A percentile compares a stretch with the other conserved stretches of the same genome.
Evolutionary conservation across 2,329 filamentous ascomycete genomes (phyloP).

Genomic region (Fusarium avenaceum): DNA sequence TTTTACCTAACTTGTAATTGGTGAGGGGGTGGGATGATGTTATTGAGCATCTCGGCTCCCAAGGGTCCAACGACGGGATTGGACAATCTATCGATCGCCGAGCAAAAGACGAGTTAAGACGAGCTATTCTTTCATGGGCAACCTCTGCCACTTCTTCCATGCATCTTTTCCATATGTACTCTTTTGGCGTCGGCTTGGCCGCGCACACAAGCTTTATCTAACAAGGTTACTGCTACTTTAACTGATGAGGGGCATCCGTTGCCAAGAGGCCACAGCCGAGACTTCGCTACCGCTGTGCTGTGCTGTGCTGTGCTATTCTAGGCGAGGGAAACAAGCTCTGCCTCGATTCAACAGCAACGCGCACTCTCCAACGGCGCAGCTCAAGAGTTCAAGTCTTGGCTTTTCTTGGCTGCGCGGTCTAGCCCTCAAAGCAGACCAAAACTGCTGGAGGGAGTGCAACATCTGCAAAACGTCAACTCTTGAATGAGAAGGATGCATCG

Average conservation of each 20-base stretch:
- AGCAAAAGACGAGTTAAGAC: slow-evolving; percentile 6
- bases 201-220: slow-evolving; percentile 33
- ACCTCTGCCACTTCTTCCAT: slow-evolving; percentile 28
- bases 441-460: neutral
- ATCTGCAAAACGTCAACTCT: slow-evolving; percentile 4
- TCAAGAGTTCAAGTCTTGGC: slow-evolving; percentile 15
- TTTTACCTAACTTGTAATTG: slow-evolving; percentile 30
- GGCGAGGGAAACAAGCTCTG: slow-evolving; percentile 38
- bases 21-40: slow-evolving; percentile 27
- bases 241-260: slow-evolving; percentile 18
- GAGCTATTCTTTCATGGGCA: slow-evolving; percentile 10
- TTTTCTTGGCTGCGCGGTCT: slow-evolving; percentile 5
- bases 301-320: slow-evolving; percentile 7
- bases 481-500: neutral
- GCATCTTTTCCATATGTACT: slow-evolving; percentile 26
- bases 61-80: slow-evolving; percentile 25
- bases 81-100: slow-evolving; percentile 24
- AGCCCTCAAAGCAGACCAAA: neutral
- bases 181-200: slow-evolving; percentile 35
- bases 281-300: neutral
- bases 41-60: slow-evolving; percentile 27
- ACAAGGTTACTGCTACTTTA: slow-evolving; percentile 34
- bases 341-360: slow-evolving; percentile 23
- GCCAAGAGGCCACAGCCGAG: slow-evolving; percentile 25
- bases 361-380: slow-evolving; percentile 30